These are phyloP conservation scores for Bretschneidera sinensis DNA, from an alignment of 345 rosid genomes.

Conservation along the genomic window DNA sequence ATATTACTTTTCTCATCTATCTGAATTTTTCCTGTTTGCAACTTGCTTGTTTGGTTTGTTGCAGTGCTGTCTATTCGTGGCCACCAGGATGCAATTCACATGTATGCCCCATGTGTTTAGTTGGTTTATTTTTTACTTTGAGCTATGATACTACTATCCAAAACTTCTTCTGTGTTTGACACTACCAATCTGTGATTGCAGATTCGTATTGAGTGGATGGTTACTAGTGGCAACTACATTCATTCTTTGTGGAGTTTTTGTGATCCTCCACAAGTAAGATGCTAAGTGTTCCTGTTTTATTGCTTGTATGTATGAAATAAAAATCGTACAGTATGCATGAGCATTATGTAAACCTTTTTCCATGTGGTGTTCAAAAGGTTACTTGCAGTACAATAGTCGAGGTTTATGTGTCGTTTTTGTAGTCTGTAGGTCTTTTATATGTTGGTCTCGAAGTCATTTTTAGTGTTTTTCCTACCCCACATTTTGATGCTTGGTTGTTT, in stretches of 20 bases:
- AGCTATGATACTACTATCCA: not conserved
- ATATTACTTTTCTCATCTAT: slow-evolving; percentile 15
- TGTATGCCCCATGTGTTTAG: slow-evolving; percentile 39
- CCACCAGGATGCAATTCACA: slow-evolving; percentile 63
- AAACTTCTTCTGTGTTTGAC: slow-evolving; percentile 11
- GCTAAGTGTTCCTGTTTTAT: slow-evolving; percentile 3
- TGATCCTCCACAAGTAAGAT: slow-evolving; percentile 78
- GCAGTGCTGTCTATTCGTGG: slow-evolving; percentile 74
- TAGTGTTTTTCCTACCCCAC: no score
- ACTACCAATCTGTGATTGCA: slow-evolving; percentile 23
- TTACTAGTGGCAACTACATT: slow-evolving; percentile 79
- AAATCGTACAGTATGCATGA: not conserved
- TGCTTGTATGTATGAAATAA: not conserved
- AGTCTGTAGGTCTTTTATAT: not conserved
- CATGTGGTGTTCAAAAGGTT: not conserved
- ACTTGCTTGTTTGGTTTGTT: slow-evolving; percentile 18
- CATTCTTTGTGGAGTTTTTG: slow-evolving; percentile 76
- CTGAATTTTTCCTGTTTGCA: slow-evolving; percentile 8
- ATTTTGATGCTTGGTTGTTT: no score
- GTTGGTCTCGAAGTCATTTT: no score
- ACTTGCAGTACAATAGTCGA: not conserved
- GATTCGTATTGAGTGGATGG: slow-evolving; percentile 90
- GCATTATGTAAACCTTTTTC: not conserved
- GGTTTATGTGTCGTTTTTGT: not conserved
- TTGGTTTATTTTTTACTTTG: not conserved